Conservation (phyloP, 2,329 filamentous ascomycete species). For the Epichloe festucae region DNA sequence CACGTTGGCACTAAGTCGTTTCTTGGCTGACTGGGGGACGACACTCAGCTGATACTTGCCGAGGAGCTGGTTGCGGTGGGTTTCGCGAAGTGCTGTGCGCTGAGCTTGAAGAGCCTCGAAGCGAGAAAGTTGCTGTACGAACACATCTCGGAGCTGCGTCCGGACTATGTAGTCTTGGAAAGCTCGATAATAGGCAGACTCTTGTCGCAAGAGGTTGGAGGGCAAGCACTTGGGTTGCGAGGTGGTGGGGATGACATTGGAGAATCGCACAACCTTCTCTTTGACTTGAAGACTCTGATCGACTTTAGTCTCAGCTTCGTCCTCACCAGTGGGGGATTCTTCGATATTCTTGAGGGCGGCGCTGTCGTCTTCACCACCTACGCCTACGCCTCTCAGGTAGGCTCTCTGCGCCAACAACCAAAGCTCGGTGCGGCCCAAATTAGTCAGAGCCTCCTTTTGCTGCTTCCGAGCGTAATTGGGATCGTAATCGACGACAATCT, state of each 20-base stretch:
- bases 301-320: constrained; percentile 14
- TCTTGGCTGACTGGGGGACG: constrained; percentile 55
- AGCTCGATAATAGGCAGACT: constrained; percentile 77
- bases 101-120: constrained; percentile 82
- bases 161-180: constrained; percentile 64
- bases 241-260: constrained; percentile 34
- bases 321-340: constrained; percentile 20
- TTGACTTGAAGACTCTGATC: constrained; percentile 17
- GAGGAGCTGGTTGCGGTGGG: constrained; percentile 68
- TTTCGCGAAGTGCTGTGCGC: constrained; percentile 58
- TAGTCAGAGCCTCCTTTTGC: constrained; percentile 54
- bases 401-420: constrained; percentile 77
- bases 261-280: constrained; percentile 71
- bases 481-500: constrained; percentile 60
- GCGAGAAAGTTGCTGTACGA: constrained; percentile 71
- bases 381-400: constrained; percentile 59
- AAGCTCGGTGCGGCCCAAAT: constrained; percentile 69
- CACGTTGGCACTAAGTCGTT: constrained; percentile 58
- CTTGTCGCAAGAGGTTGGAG: constrained; percentile 40
- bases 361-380: constrained; percentile 35
- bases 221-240: constrained; percentile 38
- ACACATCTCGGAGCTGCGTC: constrained; percentile 57
- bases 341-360: constrained; percentile 24
- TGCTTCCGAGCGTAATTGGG: constrained; percentile 64
- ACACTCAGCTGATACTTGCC: constrained; percentile 73